A percentile compares a stretch with the other conserved stretches of the same genome.
phyloP scores from a whole-genome alignment of 257 asterid species.

The Pogostemon cablin region DNA sequence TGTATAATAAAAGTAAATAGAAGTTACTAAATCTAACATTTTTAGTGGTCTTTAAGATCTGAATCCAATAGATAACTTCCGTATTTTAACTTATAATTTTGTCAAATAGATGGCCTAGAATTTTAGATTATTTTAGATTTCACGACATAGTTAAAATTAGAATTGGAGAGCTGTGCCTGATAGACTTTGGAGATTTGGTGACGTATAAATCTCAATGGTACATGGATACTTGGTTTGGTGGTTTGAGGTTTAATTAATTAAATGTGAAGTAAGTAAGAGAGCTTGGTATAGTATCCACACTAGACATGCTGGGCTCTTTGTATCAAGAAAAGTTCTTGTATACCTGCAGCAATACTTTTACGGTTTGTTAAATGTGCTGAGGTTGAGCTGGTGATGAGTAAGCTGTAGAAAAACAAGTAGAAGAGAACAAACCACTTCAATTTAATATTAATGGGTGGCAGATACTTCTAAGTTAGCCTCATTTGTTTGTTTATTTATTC shows the following conservation, averaged over 20 bases:
- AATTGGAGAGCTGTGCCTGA: neutral
- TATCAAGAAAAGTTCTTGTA: neutral
- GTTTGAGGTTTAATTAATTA: neutral
- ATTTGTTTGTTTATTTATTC: conserved; percentile 7
- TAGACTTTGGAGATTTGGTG: neutral
- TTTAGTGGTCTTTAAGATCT: conserved; percentile 11
- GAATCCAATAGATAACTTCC: neutral
- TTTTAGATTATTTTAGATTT: neutral
- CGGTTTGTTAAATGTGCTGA: conserved; percentile 10
- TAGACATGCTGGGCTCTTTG: conserved; percentile 13
- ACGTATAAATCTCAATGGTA: neutral
- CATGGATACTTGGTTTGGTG: neutral
- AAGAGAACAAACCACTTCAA: neutral
- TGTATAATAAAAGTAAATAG: too few species aligned
- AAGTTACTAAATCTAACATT: neutral
- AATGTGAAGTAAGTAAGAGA: conserved; percentile 5
- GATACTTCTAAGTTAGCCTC: conserved; percentile 16
- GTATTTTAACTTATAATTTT: neutral
- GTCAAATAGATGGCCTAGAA: neutral
- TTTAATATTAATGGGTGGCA: conserved; percentile 14
- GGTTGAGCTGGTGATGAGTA: neutral
- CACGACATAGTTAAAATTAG: neutral
- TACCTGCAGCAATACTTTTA: neutral
- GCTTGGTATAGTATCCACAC: neutral
- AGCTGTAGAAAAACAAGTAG: conserved; percentile 12